phyloP scores from a whole-genome alignment of 441 rosid genomes.

The Adansonia madagascariensis region DNA sequence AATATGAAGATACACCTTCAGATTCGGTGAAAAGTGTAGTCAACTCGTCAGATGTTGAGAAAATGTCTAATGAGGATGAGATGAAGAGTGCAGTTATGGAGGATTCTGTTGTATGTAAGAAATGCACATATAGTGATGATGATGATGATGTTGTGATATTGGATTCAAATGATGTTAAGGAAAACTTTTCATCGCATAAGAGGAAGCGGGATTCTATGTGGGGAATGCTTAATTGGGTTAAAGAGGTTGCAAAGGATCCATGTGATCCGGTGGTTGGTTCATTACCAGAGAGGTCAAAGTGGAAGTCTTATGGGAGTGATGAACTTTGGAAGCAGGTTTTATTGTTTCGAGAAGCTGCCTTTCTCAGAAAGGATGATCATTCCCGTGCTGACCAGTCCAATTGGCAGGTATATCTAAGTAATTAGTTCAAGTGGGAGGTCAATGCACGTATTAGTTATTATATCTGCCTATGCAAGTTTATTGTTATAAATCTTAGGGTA shows the following conservation, averaged over 20 bases:
- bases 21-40: neutral
- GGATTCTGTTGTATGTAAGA: constrained; percentile 34
- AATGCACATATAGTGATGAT: constrained; percentile 20
- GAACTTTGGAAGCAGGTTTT: constrained; percentile 78
- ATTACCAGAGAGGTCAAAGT: constrained; percentile 68
- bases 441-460: neutral
- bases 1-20: constrained; percentile 13
- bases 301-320: constrained; percentile 65
- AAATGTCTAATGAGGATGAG: neutral
- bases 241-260: constrained; percentile 65
- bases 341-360: constrained; percentile 57
- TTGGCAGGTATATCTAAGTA: constrained; percentile 56
- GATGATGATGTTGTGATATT: constrained; percentile 27
- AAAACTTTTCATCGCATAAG: constrained; percentile 38
- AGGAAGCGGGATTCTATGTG: constrained; percentile 55
- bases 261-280: constrained; percentile 50
- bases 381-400: constrained; percentile 34
- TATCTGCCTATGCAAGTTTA: neutral
- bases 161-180: constrained; percentile 27
- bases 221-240: constrained; percentile 62
- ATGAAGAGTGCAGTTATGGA: constrained; percentile 11
- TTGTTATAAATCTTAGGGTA: neutral
- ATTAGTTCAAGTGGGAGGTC: constrained; percentile 12
- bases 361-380: constrained; percentile 43
- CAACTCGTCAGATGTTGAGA: neutral